Percentiles rank a stretch among this genome's conserved stretches.
Evolutionary conservation across 73 alveolate genomes (phyloP).

Genomic region (Breviolum minutum): DNA sequence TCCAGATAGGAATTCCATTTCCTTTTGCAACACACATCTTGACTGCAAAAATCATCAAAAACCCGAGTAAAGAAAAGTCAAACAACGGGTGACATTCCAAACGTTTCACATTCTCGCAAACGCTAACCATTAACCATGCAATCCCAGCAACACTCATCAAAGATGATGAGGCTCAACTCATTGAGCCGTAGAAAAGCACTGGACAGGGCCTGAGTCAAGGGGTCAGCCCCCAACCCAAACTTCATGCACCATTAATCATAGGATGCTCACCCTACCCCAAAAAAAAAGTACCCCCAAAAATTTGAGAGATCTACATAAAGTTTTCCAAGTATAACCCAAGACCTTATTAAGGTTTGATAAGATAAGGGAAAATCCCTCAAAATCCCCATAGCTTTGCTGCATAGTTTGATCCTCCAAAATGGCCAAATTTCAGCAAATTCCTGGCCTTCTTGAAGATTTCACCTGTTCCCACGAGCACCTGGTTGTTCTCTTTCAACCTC

Average conservation of each 20-base stretch:
- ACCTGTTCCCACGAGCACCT: slow-evolving; percentile 53
- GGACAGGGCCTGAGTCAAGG: background rate
- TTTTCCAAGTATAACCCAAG: background rate
- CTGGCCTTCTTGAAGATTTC: slow-evolving; percentile 26
- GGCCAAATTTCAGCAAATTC: background rate
- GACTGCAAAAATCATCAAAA: too few relatives aligned
- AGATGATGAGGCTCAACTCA: slow-evolving; percentile 38
- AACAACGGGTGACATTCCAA: too few relatives aligned
- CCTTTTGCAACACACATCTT: background rate
- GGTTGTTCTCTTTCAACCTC: background rate
- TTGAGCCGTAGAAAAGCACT: background rate
- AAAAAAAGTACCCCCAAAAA: too few relatives aligned
- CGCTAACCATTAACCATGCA: background rate
- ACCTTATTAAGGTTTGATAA: background rate
- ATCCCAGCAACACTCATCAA: slow-evolving; percentile 26
- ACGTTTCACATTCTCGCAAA: too few relatives aligned
- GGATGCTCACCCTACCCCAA: too few relatives aligned
- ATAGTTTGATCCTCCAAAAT: background rate
- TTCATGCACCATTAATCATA: too few relatives aligned
- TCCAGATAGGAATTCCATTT: background rate
- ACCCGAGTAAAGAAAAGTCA: background rate
- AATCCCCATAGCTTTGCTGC: background rate
- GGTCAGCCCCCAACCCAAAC: background rate
- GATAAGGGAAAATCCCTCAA: background rate
- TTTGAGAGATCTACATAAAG: background rate